Conservation (phyloP, 2,329 filamentous ascomycete genomes). For the Fusarium kyushuense region DNA sequence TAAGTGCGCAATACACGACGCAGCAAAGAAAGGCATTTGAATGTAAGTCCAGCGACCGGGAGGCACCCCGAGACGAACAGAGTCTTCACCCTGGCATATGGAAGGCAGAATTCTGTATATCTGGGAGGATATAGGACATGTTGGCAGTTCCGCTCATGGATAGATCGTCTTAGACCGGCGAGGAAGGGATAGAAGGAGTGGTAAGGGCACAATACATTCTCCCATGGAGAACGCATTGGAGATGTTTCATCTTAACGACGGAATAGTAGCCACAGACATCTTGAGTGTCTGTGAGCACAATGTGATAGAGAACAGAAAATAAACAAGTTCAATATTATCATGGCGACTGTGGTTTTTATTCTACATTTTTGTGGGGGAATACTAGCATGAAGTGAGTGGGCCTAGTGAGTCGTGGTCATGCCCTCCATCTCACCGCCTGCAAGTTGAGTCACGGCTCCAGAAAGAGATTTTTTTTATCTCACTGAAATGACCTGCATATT, state of each 20-base stretch:
- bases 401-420: neutral
- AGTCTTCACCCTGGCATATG: neutral
- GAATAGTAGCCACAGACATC: neutral
- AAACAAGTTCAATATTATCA: neutral
- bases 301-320: neutral
- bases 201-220: neutral
- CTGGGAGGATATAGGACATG: neutral
- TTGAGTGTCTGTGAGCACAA: neutral
- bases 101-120: neutral
- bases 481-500: conserved; percentile 1
- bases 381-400: neutral
- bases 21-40: neutral
- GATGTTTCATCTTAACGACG: neutral
- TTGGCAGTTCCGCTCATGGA: neutral
- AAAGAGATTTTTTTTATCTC: neutral
- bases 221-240: no score
- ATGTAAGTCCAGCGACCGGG: neutral
- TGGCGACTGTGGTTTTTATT: neutral
- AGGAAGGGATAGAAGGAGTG: neutral
- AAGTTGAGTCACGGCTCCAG: neutral
- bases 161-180: neutral
- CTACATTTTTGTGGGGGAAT: conserved; percentile 3
- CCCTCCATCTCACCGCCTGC: conserved; percentile 4
- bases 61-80: no score
- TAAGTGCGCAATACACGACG: neutral